Evolutionary conservation across 306 rosid genomes (phyloP), one percentile per base, ranked within the genome.

Genomic region (Argentina anserina): DNA sequence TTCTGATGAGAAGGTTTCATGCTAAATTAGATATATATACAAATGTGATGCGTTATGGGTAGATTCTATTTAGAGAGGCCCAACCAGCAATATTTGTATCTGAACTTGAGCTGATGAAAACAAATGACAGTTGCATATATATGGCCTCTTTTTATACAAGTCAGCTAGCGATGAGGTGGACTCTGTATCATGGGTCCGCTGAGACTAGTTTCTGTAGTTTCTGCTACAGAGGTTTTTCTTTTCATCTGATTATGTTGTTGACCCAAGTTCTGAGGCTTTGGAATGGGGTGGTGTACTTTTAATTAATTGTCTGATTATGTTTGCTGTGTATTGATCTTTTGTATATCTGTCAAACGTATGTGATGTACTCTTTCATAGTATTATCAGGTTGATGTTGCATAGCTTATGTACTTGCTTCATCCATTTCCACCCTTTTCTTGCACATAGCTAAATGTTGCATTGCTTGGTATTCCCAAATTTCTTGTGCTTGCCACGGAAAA

Each of bases 101-200:
- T 36, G 39, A 36, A 36, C 39, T 50, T 20, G 43, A 23, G 63
- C 65, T 6, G 41, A 39, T 39, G 41, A 39, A 10, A 39, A 6
- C 6, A 39, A 39, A 39, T 39, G 41, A 39, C 41, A 7, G 6
- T 39, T 39, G 41, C 0, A 6, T 0, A 8, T 39, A 39, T 39
- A 39, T 6, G 41, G 8, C 41, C 8, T 7, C 41, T 39, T 39
- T 39, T 82, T 94, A 49, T 90, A 94, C 81, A 94, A 94, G 74
- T 83, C 99, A 50, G 99, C 99, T 14, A 91, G 99, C 78, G 99
- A 94, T 55, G 99, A 94, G 78, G 76, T 94, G 40, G 99, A 94
- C 74, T 90, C 97, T 13, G 97, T 94, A 63, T 82, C 97, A 31
- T 94, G 97, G 97, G 75, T 68, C 7, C 88, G 97, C 71, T 91